Conservation (phyloP, 257 asterid genomes). For the Solanum pennellii region DNA sequence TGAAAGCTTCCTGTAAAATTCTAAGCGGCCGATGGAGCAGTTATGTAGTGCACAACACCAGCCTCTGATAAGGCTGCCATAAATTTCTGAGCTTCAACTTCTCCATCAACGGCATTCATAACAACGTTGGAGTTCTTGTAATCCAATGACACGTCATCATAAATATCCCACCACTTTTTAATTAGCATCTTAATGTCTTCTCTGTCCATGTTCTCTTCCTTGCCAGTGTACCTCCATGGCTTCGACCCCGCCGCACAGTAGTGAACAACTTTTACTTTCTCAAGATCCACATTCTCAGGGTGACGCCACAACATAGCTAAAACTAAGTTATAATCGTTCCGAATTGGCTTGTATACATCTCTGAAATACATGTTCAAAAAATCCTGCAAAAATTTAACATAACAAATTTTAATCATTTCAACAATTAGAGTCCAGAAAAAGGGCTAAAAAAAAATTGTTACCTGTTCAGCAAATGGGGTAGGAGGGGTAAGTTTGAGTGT, state of each 20-base stretch:
- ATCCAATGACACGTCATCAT: neutral
- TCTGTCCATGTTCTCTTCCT: constrained; percentile 3
- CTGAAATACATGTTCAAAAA: neutral
- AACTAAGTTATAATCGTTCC: neutral
- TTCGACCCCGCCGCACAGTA: constrained; percentile 4
- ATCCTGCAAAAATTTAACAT: neutral
- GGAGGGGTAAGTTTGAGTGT: neutral
- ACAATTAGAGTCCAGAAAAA: neutral
- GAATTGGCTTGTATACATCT: constrained; percentile 1
- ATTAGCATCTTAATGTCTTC: neutral
- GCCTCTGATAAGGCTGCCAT: neutral
- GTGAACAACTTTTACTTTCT: constrained; percentile 1
- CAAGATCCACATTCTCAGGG: neutral
- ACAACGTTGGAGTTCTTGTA: neutral
- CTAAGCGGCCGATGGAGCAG: constrained; percentile 8
- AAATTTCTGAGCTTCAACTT: neutral
- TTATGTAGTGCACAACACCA: neutral
- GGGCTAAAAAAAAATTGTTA: neutral
- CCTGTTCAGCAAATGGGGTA: constrained; percentile 7
- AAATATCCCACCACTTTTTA: neutral
- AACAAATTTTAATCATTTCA: neutral
- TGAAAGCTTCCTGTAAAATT: neutral
- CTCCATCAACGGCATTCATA: neutral
- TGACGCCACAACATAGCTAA: constrained; percentile 6
- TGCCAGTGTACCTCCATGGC: constrained; percentile 3